phyloP scores from a whole-genome alignment of 352 stramenopile species.

The Pythium grandisporangium region DNA sequence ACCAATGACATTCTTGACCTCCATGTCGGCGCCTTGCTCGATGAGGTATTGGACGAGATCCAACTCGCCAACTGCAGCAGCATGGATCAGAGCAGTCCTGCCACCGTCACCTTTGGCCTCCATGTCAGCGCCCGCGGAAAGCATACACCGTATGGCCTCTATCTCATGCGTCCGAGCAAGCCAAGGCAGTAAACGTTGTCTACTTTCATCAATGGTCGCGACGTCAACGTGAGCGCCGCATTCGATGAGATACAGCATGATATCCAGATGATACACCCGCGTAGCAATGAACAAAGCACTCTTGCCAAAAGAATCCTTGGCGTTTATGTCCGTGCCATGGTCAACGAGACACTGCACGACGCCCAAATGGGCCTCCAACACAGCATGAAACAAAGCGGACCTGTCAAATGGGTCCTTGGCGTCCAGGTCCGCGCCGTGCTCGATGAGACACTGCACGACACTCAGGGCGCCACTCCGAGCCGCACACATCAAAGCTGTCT shows the following conservation, averaged over 20 bases:
- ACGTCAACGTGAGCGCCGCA: too few species aligned
- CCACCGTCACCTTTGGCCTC: not conserved
- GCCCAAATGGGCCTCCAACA: not conserved
- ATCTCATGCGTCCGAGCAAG: too few species aligned
- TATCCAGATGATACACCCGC: not conserved
- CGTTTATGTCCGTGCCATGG: too few species aligned
- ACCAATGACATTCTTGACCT: not conserved
- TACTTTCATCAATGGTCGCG: too few species aligned
- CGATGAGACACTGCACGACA: not conserved
- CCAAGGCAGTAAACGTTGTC: too few species aligned
- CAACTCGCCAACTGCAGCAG: not conserved
- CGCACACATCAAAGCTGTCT: not conserved
- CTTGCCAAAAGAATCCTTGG: too few species aligned
- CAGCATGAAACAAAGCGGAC: slow-evolving; percentile 4
- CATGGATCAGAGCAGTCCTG: not conserved
- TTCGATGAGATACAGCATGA: not conserved
- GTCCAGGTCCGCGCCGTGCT: not conserved
- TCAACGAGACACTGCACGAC: too few species aligned
- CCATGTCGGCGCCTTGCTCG: not conserved
- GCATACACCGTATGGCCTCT: too few species aligned
- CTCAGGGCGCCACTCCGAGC: not conserved
- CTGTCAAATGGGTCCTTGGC: not conserved
- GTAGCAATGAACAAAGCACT: not conserved
- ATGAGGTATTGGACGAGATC: not conserved
- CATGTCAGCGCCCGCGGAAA: too few species aligned